A percentile compares a stretch with the other conserved stretches of the same genome.
phyloP scores from a whole-genome alignment of 106 monocot species.

The Dendrobium nobile region DNA sequence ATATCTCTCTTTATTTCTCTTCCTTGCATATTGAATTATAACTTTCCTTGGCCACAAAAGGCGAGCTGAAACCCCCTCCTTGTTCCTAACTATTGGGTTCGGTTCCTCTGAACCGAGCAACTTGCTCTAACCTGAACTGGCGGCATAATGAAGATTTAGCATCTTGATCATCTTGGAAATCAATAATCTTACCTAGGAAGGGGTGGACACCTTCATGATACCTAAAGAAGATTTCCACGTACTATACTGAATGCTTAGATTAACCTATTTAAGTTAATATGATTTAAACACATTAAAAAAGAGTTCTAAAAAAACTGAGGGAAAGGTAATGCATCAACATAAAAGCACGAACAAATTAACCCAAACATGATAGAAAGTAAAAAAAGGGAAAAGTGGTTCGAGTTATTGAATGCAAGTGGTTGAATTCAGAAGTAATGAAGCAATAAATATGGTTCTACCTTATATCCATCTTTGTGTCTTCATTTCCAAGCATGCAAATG shows the following conservation, averaged over 20 bases:
- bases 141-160: background rate
- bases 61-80: no score
- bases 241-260: background rate
- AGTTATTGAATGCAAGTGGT: background rate
- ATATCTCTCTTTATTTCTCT: no score
- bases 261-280: background rate
- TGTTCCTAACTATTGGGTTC: no score
- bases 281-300: background rate
- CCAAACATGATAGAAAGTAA: background rate
- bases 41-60: no score
- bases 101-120: no score
- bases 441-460: constrained; percentile 32
- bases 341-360: background rate
- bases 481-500: constrained; percentile 92
- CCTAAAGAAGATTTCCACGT: background rate
- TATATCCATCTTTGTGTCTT: constrained; percentile 79
- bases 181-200: background rate
- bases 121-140: no score
- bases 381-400: background rate
- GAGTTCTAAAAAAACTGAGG: background rate
- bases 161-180: background rate
- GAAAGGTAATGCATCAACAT: background rate
- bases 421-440: background rate
- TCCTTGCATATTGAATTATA: no score
- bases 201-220: background rate